Conservation (phyloP, 768 basidiomycete species). For the Pleurotus citrinopileatus region DNA sequence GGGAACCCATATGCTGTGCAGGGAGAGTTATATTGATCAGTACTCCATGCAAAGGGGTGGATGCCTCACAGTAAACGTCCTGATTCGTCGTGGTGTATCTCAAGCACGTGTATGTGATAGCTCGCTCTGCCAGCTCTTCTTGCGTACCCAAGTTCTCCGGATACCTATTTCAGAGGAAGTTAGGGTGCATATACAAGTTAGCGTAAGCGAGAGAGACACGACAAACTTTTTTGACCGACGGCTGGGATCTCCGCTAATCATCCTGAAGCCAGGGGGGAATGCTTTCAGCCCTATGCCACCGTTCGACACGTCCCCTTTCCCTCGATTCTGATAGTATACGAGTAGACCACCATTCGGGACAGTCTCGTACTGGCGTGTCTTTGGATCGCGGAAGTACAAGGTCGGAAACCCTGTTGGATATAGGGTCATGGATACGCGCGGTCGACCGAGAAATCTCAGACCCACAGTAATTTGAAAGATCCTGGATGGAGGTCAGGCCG, state of each 20-base stretch:
- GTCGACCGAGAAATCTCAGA: background rate
- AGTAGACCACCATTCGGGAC: constrained; percentile 38
- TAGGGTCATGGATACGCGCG: background rate
- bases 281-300: constrained; percentile 39
- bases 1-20: constrained; percentile 35
- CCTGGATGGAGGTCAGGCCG: constrained; percentile 18
- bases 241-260: constrained; percentile 38
- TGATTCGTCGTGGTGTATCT: constrained; percentile 27
- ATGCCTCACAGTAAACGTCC: constrained; percentile 22
- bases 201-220: background rate
- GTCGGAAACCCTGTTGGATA: constrained; percentile 34
- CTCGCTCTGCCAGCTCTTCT: constrained; percentile 35
- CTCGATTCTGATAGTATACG: constrained; percentile 42
- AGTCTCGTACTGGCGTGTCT: constrained; percentile 31
- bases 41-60: constrained; percentile 9
- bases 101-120: constrained; percentile 37
- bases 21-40: background rate
- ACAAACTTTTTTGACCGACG: constrained; percentile 33
- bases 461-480: constrained; percentile 39
- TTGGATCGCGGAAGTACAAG: constrained; percentile 38
- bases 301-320: constrained; percentile 31
- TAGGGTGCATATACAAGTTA: background rate
- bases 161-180: constrained; percentile 19
- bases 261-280: constrained; percentile 40
- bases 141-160: constrained; percentile 32